Evolutionary conservation across 2,329 filamentous ascomycete genomes (phyloP).

Genomic region (Mollisia scopiformis): DNA sequence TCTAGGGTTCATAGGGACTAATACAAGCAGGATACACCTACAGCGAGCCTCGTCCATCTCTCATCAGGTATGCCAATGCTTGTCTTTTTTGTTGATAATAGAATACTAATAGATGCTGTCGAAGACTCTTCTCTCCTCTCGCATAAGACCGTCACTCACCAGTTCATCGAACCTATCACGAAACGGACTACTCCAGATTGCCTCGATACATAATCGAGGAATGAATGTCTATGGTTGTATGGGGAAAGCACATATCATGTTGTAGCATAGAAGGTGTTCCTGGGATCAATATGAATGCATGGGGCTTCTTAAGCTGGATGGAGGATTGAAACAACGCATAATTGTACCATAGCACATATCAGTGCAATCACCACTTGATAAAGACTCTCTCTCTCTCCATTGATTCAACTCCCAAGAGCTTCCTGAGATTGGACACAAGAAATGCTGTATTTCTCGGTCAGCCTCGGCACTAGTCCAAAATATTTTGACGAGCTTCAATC

Average conservation of each 20-base stretch:
- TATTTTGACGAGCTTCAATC: conserved; percentile 28
- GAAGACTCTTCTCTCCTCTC: conserved; percentile 66
- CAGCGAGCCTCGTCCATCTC: conserved; percentile 85
- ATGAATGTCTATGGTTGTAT: background rate
- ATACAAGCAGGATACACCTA: conserved; percentile 77
- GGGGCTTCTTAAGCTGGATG: conserved; percentile 16
- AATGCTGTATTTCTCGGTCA: background rate
- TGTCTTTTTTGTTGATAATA: background rate
- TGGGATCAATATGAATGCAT: conserved; percentile 11
- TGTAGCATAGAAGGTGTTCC: conserved; percentile 36
- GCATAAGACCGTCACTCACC: conserved; percentile 55
- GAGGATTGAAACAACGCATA: conserved; percentile 22
- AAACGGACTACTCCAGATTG: background rate
- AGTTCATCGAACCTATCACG: background rate
- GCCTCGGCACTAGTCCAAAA: conserved; percentile 7
- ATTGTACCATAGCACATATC: conserved; percentile 33
- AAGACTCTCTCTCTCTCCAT: background rate
- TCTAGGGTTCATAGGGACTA: conserved; percentile 16
- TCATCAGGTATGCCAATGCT: conserved; percentile 62
- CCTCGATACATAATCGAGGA: background rate
- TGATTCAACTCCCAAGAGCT: background rate
- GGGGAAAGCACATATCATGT: conserved; percentile 4
- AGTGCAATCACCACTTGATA: conserved; percentile 34
- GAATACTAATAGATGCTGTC: conserved; percentile 31
- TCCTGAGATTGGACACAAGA: background rate